phyloP scores from a whole-genome alignment of 2,329 filamentous ascomycete species.

The Davidsoniella neocaledoniae region DNA sequence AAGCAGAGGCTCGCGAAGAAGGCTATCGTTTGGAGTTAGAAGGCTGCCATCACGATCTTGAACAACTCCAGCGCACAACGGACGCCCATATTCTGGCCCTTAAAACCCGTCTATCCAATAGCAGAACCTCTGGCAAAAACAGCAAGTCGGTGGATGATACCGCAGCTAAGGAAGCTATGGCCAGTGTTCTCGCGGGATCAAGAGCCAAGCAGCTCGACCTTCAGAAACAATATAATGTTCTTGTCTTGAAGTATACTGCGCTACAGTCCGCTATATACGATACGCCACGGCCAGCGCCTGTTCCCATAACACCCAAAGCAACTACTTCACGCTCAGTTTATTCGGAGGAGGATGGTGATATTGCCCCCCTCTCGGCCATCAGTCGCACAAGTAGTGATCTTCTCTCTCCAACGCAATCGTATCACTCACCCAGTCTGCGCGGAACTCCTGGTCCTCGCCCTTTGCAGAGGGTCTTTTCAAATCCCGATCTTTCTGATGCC shows the following conservation, averaged over 20 bases:
- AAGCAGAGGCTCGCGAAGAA: conserved; percentile 41
- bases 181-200: conserved; percentile 29
- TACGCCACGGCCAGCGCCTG: conserved; percentile 3
- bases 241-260: conserved; percentile 34
- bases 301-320: conserved; percentile 1
- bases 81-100: conserved; percentile 31
- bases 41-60: conserved; percentile 31
- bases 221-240: conserved; percentile 32
- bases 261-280: conserved; percentile 32
- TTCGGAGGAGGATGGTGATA: conserved; percentile 14
- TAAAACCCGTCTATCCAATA: conserved; percentile 23
- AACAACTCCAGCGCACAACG: conserved; percentile 25
- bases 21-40: conserved; percentile 40
- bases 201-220: conserved; percentile 36
- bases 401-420: not conserved
- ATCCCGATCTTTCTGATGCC: conserved; percentile 26
- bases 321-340: not conserved
- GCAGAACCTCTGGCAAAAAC: conserved; percentile 19
- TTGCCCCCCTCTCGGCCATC: conserved; percentile 16
- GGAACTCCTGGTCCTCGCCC: conserved; percentile 21
- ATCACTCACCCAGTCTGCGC: not conserved
- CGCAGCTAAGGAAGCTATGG: conserved; percentile 1
- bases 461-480: conserved; percentile 27
- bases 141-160: not conserved
- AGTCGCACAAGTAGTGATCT: not conserved